Evolutionary conservation across 2,329 filamentous ascomycete genomes (phyloP).

Genomic region (Fusarium hostae): DNA sequence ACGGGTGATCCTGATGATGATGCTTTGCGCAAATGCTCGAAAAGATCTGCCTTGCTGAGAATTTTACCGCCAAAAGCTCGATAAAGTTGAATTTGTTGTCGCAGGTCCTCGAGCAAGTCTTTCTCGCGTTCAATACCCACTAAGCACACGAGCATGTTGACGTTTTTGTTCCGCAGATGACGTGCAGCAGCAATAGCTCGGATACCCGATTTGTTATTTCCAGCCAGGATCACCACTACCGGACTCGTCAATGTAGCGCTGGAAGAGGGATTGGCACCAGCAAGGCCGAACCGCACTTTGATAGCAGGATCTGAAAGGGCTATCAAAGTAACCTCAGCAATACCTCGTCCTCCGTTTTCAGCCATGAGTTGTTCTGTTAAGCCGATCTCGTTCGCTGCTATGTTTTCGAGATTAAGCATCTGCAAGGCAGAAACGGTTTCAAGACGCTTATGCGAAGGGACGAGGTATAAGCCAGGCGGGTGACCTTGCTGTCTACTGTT

Average conservation of each 20-base stretch:
- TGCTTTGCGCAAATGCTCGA: constrained; percentile 66
- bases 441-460: constrained; percentile 66
- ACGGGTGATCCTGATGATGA: constrained; percentile 54
- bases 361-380: constrained; percentile 90
- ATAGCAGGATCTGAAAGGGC: constrained; percentile 72
- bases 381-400: constrained; percentile 87
- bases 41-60: constrained; percentile 68
- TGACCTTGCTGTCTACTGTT: constrained; percentile 50
- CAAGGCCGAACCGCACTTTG: constrained; percentile 62
- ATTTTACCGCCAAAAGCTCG: constrained; percentile 84
- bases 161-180: constrained; percentile 84
- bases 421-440: constrained; percentile 78
- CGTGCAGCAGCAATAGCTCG: constrained; percentile 86
- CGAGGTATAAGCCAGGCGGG: constrained; percentile 62
- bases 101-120: constrained; percentile 82
- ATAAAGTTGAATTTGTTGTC: constrained; percentile 85
- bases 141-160: constrained; percentile 84
- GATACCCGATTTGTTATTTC: constrained; percentile 92
- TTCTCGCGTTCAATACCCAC: constrained; percentile 85
- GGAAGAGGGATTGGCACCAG: constrained; percentile 51
- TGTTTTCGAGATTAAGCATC: constrained; percentile 92
- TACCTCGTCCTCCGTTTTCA: constrained; percentile 88
- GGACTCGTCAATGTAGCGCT: constrained; percentile 48
- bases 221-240: constrained; percentile 80
- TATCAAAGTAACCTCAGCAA: constrained; percentile 83